These are phyloP conservation scores for Penicillium silybi DNA, from an alignment of 495 filamentous ascomycete genomes.

Conservation along the genomic window DNA sequence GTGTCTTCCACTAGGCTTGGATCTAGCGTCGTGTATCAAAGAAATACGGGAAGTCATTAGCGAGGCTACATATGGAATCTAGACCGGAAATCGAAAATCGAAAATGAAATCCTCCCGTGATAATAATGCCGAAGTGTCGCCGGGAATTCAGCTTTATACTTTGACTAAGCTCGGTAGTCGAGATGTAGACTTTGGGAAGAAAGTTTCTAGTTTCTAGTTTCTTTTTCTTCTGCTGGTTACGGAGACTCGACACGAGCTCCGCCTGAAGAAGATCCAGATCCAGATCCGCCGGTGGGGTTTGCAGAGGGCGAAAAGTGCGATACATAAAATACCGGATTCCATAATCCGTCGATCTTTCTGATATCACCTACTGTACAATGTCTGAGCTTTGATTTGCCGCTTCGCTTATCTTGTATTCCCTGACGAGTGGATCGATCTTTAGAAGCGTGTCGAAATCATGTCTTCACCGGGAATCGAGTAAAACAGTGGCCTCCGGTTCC, in stretches of 20 bases:
- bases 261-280: background rate
- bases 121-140: background rate
- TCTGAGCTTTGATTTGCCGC: constrained; percentile 7
- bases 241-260: background rate
- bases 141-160: background rate
- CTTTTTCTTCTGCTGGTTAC: background rate
- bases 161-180: background rate
- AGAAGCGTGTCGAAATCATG: constrained; percentile 5
- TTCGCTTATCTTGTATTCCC: constrained; percentile 4
- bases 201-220: too few species aligned
- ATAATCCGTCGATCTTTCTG: too few species aligned
- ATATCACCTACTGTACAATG: too few species aligned
- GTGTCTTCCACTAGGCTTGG: background rate
- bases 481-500: background rate
- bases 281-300: background rate
- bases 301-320: background rate
- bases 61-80: too few species aligned
- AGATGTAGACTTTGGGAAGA: too few species aligned
- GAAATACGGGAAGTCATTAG: background rate
- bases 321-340: background rate
- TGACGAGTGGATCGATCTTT: constrained; percentile 4
- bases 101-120: background rate
- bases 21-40: background rate
- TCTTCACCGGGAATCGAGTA: background rate
- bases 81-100: too few species aligned